Evolutionary conservation across 495 filamentous ascomycete species (phyloP).

Genomic region (Pseudoneurospora amorphoporcata): DNA sequence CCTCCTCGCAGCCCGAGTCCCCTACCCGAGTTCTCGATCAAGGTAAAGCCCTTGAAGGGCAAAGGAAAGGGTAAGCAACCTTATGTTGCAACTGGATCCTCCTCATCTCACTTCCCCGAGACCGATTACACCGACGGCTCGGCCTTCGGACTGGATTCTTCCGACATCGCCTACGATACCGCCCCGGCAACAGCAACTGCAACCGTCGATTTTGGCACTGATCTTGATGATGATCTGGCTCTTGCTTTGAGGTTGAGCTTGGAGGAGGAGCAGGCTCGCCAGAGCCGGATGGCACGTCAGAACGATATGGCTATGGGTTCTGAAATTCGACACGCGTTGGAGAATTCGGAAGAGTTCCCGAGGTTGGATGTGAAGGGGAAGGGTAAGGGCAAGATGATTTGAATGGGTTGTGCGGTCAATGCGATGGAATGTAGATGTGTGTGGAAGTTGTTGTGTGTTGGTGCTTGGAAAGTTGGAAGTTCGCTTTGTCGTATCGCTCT

Average conservation of each 20-base stretch:
- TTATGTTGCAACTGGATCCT: conserved; percentile 26
- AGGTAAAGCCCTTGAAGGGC: conserved; percentile 33
- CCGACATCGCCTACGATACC: conserved; percentile 10
- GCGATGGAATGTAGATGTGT: not conserved
- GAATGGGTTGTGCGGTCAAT: not conserved
- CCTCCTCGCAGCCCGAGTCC: not conserved
- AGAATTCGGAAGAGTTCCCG: conserved; percentile 49
- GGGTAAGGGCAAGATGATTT: conserved; percentile 30
- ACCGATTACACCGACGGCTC: not conserved
- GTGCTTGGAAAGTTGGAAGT: not conserved
- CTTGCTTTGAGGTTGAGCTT: conserved; percentile 78
- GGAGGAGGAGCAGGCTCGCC: conserved; percentile 56
- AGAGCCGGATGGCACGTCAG: not conserved
- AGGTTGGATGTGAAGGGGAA: conserved; percentile 30
- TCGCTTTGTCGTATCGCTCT: not conserved
- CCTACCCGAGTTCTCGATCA: conserved; percentile 37
- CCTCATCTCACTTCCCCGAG: conserved; percentile 14
- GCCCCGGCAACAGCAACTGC: conserved; percentile 10
- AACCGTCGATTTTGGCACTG: conserved; percentile 4
- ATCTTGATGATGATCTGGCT: conserved; percentile 62
- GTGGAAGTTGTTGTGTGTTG: not conserved
- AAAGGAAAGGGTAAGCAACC: conserved; percentile 25
- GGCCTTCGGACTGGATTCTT: not conserved
- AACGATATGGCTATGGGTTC: conserved; percentile 5
- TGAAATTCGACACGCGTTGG: conserved; percentile 9